A percentile compares a stretch with the other conserved stretches of the same genome.
Conservation (phyloP, 305 asterid genomes). For the Lippia alba region DNA sequence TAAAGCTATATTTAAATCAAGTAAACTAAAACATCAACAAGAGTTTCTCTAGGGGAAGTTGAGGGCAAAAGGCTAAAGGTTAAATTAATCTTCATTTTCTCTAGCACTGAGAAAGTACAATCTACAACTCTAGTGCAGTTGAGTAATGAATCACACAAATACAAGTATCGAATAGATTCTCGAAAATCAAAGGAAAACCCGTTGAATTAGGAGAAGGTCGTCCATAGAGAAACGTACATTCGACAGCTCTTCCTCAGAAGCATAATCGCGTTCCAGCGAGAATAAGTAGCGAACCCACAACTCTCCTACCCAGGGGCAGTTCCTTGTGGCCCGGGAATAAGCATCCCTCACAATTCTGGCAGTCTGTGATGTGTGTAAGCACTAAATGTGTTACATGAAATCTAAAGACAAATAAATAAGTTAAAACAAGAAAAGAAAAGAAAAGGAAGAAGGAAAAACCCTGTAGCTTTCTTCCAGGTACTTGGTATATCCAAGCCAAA, state of each 20-base stretch:
- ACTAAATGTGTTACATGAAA: constrained; percentile 16
- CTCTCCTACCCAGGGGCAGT: constrained; percentile 94
- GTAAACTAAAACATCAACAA: no score
- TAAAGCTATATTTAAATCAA: no score
- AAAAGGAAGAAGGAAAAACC: constrained; percentile 52
- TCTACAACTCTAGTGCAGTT: no score
- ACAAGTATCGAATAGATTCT: no score
- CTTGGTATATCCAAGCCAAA: constrained; percentile 83
- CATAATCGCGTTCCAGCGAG: constrained; percentile 76
- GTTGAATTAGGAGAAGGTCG: no score
- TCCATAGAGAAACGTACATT: no score
- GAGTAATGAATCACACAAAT: no score
- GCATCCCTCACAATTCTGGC: constrained; percentile 77
- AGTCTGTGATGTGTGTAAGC: constrained; percentile 53
- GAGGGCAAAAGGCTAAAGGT: no score
- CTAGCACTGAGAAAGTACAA: no score
- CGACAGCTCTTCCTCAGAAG: constrained; percentile 53
- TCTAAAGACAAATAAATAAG: constrained; percentile 30
- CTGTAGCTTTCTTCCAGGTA: constrained; percentile 87
- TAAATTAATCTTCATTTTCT: no score
- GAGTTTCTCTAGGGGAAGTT: no score
- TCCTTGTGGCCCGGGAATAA: constrained; percentile 87
- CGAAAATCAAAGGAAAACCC: no score
- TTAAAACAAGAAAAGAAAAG: not conserved
- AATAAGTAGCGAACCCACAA: constrained; percentile 86